Conservation (phyloP, 2,329 filamentous ascomycete species). For the Myriosclerotinia curreyana region DNA sequence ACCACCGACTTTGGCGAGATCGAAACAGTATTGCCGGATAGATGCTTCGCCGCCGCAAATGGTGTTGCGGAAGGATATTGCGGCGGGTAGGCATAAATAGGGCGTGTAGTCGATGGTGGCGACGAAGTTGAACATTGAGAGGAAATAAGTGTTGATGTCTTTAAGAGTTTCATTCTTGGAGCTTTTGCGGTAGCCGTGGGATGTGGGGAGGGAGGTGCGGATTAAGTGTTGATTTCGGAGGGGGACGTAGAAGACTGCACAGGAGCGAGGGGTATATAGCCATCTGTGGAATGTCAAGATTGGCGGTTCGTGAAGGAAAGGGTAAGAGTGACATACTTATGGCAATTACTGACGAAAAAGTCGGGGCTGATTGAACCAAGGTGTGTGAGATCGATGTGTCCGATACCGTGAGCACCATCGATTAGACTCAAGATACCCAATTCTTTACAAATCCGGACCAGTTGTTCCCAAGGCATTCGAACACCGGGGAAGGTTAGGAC, state of each 20-base stretch:
- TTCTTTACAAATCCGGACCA: slow-evolving; percentile 62
- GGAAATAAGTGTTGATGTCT: slow-evolving; percentile 46
- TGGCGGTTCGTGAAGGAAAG: too few species aligned
- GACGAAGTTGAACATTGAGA: slow-evolving; percentile 70
- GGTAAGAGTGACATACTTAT: slow-evolving; percentile 67
- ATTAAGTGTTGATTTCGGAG: slow-evolving; percentile 74
- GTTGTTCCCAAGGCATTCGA: slow-evolving; percentile 69
- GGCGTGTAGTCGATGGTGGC: slow-evolving; percentile 72
- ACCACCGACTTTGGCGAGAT: slow-evolving; percentile 62
- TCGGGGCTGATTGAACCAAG: slow-evolving; percentile 61
- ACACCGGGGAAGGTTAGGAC: slow-evolving; percentile 77
- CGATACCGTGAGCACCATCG: slow-evolving; percentile 69
- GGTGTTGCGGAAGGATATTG: slow-evolving; percentile 66
- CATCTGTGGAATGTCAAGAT: slow-evolving; percentile 47
- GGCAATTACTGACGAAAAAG: slow-evolving; percentile 83
- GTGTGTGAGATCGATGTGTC: slow-evolving; percentile 65
- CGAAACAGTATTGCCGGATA: slow-evolving; percentile 61
- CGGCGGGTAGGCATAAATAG: slow-evolving; percentile 69
- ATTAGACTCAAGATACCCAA: slow-evolving; percentile 68
- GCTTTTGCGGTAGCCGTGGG: slow-evolving; percentile 62
- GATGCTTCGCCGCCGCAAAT: slow-evolving; percentile 69
- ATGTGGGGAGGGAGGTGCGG: slow-evolving; percentile 72
- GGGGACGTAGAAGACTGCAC: slow-evolving; percentile 78
- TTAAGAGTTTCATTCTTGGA: slow-evolving; percentile 43
- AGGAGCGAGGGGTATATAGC: slow-evolving; percentile 79